Evolutionary conservation across 371 early-diverging fungal species (phyloP), one percentile per base, ranked within the genome.

Genomic region (Cokeromyces recurvatus): DNA sequence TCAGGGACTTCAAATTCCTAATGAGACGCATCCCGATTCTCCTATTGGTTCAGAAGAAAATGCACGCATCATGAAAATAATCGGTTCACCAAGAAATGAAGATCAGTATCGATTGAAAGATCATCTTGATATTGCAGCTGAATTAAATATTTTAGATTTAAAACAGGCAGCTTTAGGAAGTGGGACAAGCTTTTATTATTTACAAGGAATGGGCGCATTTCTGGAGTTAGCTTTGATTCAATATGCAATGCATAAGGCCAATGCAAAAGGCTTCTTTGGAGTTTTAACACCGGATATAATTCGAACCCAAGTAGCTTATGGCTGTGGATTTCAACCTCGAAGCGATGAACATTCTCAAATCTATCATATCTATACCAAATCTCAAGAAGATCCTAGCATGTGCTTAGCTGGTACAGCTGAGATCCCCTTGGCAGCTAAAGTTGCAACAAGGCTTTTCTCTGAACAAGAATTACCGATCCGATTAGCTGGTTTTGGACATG

Each of bases 321-420:
- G 87, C 2, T 96, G 97, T 53, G 97, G 97, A 14, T 96, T 93
- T 68, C 82, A 85, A 19, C 95, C 94, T 6, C 66, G 92, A 14
- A 67, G 74, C 23, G 53, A 61, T 10, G 85, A 85, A 44, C 82
- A 87, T 15, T 89, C 89, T 8, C 96, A 94, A 57, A 93, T 87
- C 4, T 95, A 92, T 52, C 80, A 79, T 57, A 69, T 88, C 4
- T 49, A 66, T 7, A 74, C 81, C 6, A 31, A 40, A 3, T 56
- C 59, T 7, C 42, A 44, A 11, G 38, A 55, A 35, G 51, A 38
- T 15, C 43, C 66, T 31, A 56, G 56, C 32, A 57, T 92, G 19
- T 89, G 86, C 50, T 67, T 96, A 24, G 74, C 90, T 0, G 95
- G 91, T 3, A 96, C 97, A 1, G 91, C 94, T 0, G 97, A 96